phyloP scores from a whole-genome alignment of 176 grass and related monocot species.

The Calamus simplicifolius region DNA sequence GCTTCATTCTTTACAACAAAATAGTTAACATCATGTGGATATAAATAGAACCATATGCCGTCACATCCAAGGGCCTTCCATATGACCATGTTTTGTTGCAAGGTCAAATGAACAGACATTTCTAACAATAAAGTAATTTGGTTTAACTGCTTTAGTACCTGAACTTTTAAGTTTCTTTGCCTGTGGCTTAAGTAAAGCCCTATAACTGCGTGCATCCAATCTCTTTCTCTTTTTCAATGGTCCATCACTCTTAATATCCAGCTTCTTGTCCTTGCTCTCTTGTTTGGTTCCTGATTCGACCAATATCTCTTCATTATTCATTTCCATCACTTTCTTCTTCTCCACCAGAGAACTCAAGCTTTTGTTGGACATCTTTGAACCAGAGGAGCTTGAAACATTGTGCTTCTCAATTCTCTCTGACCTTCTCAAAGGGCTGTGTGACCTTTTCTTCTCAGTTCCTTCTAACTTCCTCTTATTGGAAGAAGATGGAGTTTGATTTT shows the following conservation, averaged over 20 bases:
- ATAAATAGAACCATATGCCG: too few relatives aligned
- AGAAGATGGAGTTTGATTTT: not conserved
- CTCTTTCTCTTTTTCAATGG: constrained; percentile 2
- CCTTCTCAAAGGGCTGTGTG: constrained; percentile 1
- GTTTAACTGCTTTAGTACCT: not conserved
- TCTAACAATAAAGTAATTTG: too few relatives aligned
- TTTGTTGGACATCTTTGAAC: not conserved
- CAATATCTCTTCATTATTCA: not conserved
- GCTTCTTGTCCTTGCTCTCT: not conserved
- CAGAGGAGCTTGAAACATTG: not conserved
- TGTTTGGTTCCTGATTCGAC: not conserved
- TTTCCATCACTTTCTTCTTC: not conserved
- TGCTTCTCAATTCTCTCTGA: constrained; percentile 6
- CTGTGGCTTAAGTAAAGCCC: not conserved
- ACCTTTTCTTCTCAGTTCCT: not conserved
- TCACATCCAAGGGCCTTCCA: too few relatives aligned
- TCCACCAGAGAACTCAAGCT: not conserved
- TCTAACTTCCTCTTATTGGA: not conserved
- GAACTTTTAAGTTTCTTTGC: constrained; percentile 8
- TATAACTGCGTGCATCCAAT: not conserved
- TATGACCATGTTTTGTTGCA: too few relatives aligned
- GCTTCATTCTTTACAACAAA: too few relatives aligned
- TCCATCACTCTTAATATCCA: not conserved
- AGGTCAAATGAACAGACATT: too few relatives aligned
- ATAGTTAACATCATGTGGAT: too few relatives aligned